Evolutionary conservation across 495 filamentous ascomycete genomes (phyloP), one percentile per base, ranked within the genome.

Genomic region (Aspergillus egyptiacus): DNA sequence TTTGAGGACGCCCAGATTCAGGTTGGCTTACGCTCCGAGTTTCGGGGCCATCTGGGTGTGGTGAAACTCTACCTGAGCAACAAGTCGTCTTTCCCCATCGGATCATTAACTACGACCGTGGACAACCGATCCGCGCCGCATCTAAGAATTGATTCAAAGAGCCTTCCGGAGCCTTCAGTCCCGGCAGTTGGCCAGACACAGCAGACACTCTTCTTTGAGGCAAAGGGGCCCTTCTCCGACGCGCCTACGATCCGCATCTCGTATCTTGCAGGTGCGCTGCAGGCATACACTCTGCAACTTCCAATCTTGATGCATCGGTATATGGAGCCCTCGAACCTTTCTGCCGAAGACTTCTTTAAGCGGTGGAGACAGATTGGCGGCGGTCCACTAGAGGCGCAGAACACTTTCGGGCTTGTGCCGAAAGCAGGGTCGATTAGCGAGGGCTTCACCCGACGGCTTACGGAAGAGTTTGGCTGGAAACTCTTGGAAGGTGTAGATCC

Each of bases 291-390:
- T 0, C 75, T 99, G 11, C 89, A 90, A 62, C 77, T 99, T 3
- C 94, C 94, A 0, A 81, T 99, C 3, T 70, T 87, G 2, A 79
- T 89, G 49, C 91, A 96, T 61, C 94, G 96, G 55, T 99, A 93
- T 68, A 95, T 97, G 90, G 90, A 95, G 48, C 80, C 86, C 0
- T 91, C 94, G 0, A 78, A 86, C 31, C 67, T 99, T 30, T 77
- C 77, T 7, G 81, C 82, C 0, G 93, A 96, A 39, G 93, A 97
- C 51, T 99, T 97, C 69, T 99, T 99, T 73, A 96, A 93, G 73
- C 76, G 94, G 17, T 99, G 94, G 94, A 88, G 93, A 67, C 94
- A 99, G 65, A 97, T 99, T 58, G 94, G 94, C 14, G 89, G 86
- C 6, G 76, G 75, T 2, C 86, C 90, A 5, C 75, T 95, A 9